phyloP scores from a whole-genome alignment of 352 stramenopile species.

The Elongisporangium anandrum region DNA sequence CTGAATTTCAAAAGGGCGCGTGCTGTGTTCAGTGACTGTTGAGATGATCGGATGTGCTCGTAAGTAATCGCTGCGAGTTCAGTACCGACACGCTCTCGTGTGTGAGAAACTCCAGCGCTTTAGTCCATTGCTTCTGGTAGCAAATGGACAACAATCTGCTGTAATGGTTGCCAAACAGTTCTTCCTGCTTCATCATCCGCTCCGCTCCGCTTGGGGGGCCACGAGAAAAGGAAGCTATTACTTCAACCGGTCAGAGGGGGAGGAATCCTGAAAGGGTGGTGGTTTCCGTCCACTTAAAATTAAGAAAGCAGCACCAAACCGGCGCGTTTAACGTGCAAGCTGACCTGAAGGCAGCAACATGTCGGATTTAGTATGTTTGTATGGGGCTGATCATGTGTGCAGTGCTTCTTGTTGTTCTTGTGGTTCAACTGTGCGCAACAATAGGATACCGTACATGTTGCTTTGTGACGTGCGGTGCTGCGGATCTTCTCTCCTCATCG shows the following conservation, averaged over 20 bases:
- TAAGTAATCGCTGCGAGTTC: not conserved
- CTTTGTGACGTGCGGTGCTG: not conserved
- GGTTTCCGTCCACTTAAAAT: not conserved
- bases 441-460: not conserved
- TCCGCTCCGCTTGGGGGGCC: not conserved
- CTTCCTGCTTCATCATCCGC: not conserved
- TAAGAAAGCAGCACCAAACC: not conserved
- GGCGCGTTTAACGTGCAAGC: not conserved
- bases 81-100: not conserved
- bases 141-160: not conserved
- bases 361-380: not conserved
- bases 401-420: not conserved
- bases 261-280: not conserved
- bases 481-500: not conserved
- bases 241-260: not conserved
- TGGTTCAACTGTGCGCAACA: not conserved
- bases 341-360: not conserved
- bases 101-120: not conserved
- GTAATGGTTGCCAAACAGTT: not conserved
- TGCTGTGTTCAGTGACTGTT: not conserved
- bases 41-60: not conserved
- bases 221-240: not conserved
- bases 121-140: not conserved
- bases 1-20: constrained; percentile 2
- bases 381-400: not conserved